phyloP scores from a whole-genome alignment of 352 stramenopile genomes.

The Phytophthora podocarpi region DNA sequence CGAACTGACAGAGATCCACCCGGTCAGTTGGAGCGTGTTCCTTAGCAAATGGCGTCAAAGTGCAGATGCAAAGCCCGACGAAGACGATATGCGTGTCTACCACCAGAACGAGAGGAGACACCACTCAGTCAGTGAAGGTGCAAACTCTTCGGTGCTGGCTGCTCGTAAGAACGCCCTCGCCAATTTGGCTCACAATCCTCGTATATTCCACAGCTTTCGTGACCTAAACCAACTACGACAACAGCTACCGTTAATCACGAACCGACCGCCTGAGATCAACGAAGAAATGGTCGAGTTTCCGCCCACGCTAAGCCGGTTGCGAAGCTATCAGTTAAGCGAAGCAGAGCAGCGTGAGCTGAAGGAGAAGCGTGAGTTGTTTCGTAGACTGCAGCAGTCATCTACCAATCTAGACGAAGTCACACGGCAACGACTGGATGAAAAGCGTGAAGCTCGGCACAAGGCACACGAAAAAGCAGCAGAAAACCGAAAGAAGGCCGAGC shows the following conservation, averaged over 20 bases:
- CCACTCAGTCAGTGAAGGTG: slow-evolving; percentile 14
- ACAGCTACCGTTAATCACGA: slow-evolving; percentile 40
- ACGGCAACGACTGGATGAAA: slow-evolving; percentile 36
- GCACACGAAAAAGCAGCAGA: slow-evolving; percentile 37
- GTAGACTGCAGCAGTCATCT: slow-evolving; percentile 43
- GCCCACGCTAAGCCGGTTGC: neutral
- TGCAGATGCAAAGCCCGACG: slow-evolving; percentile 15
- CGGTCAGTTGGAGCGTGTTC: slow-evolving; percentile 59
- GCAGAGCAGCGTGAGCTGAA: slow-evolving; percentile 14
- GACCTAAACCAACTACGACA: slow-evolving; percentile 49
- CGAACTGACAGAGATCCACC: slow-evolving; percentile 40
- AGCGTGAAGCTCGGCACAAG: slow-evolving; percentile 31
- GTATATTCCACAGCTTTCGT: slow-evolving; percentile 47
- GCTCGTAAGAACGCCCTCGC: slow-evolving; percentile 41
- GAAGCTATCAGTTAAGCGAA: slow-evolving; percentile 12
- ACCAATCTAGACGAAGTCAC: slow-evolving; percentile 42
- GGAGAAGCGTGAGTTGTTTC: slow-evolving; percentile 43
- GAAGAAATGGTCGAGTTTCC: slow-evolving; percentile 10
- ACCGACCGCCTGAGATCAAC: slow-evolving; percentile 4
- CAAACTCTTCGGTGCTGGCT: slow-evolving; percentile 17
- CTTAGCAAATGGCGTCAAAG: slow-evolving; percentile 57
- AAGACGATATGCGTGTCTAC: slow-evolving; percentile 6
- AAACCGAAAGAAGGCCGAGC: slow-evolving; percentile 34
- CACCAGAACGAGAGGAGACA: slow-evolving; percentile 18
- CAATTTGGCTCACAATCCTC: slow-evolving; percentile 30